Conservation (phyloP, 495 filamentous ascomycete genomes). For the Penicillium alfredii region DNA sequence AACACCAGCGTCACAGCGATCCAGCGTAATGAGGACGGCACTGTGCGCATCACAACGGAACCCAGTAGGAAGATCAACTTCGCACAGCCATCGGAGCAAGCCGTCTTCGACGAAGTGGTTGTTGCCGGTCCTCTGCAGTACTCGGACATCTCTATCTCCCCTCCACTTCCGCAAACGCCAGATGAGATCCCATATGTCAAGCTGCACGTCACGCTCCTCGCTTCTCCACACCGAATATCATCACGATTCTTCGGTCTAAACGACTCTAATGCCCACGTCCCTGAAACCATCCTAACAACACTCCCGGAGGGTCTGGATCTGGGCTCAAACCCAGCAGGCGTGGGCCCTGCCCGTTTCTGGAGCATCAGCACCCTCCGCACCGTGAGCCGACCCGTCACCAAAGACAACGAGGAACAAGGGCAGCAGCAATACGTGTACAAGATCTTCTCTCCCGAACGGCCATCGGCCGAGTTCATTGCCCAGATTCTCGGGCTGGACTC, state of each 20-base stretch:
- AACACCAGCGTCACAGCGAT: slow-evolving; percentile 66
- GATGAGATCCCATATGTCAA: slow-evolving; percentile 75
- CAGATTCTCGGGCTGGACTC: slow-evolving; percentile 31
- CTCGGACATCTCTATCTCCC: slow-evolving; percentile 54
- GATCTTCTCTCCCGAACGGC: slow-evolving; percentile 75
- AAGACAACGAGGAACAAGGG: slow-evolving; percentile 24
- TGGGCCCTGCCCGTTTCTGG: slow-evolving; percentile 72
- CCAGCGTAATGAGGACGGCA: slow-evolving; percentile 38
- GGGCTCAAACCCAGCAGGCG: slow-evolving; percentile 46
- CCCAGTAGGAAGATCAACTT: slow-evolving; percentile 17
- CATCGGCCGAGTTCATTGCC: slow-evolving; percentile 59
- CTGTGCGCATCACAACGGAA: slow-evolving; percentile 47
- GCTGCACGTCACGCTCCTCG: slow-evolving; percentile 83
- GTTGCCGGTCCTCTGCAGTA: slow-evolving; percentile 74
- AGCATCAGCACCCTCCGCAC: slow-evolving; percentile 72
- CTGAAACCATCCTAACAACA: slow-evolving; percentile 76
- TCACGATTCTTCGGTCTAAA: slow-evolving; percentile 63
- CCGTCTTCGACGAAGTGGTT: slow-evolving; percentile 70
- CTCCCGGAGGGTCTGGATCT: slow-evolving; percentile 53
- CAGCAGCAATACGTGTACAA: slow-evolving; percentile 81
- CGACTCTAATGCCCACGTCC: slow-evolving; percentile 46
- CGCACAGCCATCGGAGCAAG: slow-evolving; percentile 13
- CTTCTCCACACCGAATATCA: slow-evolving; percentile 64
- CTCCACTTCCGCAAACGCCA: slow-evolving; percentile 47
- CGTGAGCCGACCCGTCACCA: slow-evolving; percentile 50